Percentiles rank a stretch among this genome's conserved stretches.
phyloP scores from a whole-genome alignment of 768 basidiomycete genomes.

The Lactarius quietus region DNA sequence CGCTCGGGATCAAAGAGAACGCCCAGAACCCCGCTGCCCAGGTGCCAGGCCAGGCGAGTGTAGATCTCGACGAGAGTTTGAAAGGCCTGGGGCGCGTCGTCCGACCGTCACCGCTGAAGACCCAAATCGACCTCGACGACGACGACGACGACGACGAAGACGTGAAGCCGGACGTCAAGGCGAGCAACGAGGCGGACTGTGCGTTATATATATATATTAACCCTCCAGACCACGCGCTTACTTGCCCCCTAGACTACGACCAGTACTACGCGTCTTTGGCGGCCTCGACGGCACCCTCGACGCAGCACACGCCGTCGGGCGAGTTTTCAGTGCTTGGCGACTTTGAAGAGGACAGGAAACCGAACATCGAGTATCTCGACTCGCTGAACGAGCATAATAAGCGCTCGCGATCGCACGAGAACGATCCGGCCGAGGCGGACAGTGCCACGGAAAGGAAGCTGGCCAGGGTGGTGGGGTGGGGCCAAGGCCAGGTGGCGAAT shows the following conservation, averaged over 20 bases:
- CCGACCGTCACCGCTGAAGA: constrained; percentile 37
- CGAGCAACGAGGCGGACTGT: constrained; percentile 63
- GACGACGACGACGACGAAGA: constrained; percentile 34
- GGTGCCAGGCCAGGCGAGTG: constrained; percentile 23
- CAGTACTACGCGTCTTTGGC: constrained; percentile 79
- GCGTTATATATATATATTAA: constrained; percentile 30
- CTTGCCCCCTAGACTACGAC: constrained; percentile 56
- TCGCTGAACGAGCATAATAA: constrained; percentile 71
- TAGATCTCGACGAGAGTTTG: constrained; percentile 56
- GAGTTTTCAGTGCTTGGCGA: constrained; percentile 51
- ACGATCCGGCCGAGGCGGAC: constrained; percentile 28
- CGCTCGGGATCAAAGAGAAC: constrained; percentile 73
- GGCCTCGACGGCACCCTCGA: constrained; percentile 55
- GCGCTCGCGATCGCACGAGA: constrained; percentile 62
- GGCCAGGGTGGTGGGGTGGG: constrained; percentile 20
- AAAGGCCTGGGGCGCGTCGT: constrained; percentile 51
- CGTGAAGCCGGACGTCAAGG: constrained; percentile 43
- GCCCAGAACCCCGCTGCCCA: constrained; percentile 43
- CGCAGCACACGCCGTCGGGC: constrained; percentile 51
- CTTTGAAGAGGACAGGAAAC: constrained; percentile 66
- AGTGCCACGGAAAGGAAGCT: constrained; percentile 26
- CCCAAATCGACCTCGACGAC: constrained; percentile 34
- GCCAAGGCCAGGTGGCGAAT: constrained; percentile 30
- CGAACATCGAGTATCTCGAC: constrained; percentile 61
- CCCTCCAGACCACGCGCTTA: background rate